Base-by-base conservation (phyloP, 768 basidiomycete species). In the Leccinum obscurum region DNA sequence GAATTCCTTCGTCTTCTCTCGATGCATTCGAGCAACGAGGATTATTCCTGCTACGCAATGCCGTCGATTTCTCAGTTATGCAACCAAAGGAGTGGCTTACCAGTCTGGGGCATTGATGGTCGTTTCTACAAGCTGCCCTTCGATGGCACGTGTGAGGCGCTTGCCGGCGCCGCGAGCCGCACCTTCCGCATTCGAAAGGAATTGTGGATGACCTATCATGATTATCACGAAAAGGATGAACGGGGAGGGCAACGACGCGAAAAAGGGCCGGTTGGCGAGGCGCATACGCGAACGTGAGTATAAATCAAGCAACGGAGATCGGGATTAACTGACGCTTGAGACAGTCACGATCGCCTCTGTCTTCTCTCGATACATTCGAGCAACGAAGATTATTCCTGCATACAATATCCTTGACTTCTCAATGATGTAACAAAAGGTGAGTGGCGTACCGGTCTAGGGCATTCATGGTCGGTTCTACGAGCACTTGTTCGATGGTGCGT, bases 51-150 rank as follows among this genome's bases (percentile, higher is more conserved):
- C 28, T 26, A 51, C 60, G 65, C 58, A 58, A 64, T 48, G 64
- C 60, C 57, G 61, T 75, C 51, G 39, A 58, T 26, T 26, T 26
- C 26, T 26, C 55, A n/a, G 53, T 63, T 26, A 41, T 54, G 37
- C 58, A 58, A 60, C 20, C 52, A 17, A 61, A 58, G 35, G 37
- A 28, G 46, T 30, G 41, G 80, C 82, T 58, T 80, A 94, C 95
- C 97, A 99, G 73, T 98, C 93, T 34, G 91, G 88, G 11, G 94
- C 92, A 70, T 99, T 98, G 60, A 98, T 83, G 6, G 92, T 97
- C 35, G 88, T 77, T 72, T 85, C 83, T 24, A 87, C 72, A 62
- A 30, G 30, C 30, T 30, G 30, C 30, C 30, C 8, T 74, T 93
- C 88, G 56, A 98, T 87, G 26, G 78, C 75, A 30, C 9, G 30